These are phyloP conservation scores for Penicillium steckii DNA, from an alignment of 495 filamentous ascomycete species.

Conservation along the genomic window DNA sequence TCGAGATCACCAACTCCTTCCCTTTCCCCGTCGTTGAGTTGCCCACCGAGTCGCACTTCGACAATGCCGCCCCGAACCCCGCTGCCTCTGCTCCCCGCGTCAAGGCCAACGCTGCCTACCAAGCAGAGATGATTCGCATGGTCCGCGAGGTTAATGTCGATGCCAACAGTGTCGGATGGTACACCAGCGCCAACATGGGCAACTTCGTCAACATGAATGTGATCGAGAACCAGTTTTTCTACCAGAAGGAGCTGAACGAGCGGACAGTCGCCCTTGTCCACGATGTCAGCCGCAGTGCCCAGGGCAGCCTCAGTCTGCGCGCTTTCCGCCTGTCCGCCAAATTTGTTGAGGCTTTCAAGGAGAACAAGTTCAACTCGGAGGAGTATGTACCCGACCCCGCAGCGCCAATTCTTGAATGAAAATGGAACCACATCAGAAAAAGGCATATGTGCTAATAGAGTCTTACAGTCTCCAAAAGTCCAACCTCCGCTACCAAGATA, in stretches of 20 bases:
- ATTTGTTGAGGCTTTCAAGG: constrained; percentile 93
- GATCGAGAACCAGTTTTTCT: constrained; percentile 97
- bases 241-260: constrained; percentile 92
- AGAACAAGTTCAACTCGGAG: constrained; percentile 95
- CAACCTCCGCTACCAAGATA: constrained; percentile 89
- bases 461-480: constrained; percentile 77
- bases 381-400: constrained; percentile 54
- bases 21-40: constrained; percentile 87
- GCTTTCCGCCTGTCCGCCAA: constrained; percentile 85
- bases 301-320: constrained; percentile 84
- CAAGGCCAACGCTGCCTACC: constrained; percentile 85
- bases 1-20: constrained; percentile 94
- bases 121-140: constrained; percentile 96
- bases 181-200: constrained; percentile 97
- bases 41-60: constrained; percentile 75
- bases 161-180: constrained; percentile 97
- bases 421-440: background rate
- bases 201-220: constrained; percentile 95
- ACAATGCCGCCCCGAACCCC: constrained; percentile 68
- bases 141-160: constrained; percentile 97
- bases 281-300: constrained; percentile 89
- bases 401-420: background rate
- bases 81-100: constrained; percentile 87
- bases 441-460: constrained; percentile 1
- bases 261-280: constrained; percentile 91